A percentile compares a stretch with the other conserved stretches of the same genome.
Conservation (phyloP, 192 early-diverging fungal species). For the Umbelopsis sp. region DNA sequence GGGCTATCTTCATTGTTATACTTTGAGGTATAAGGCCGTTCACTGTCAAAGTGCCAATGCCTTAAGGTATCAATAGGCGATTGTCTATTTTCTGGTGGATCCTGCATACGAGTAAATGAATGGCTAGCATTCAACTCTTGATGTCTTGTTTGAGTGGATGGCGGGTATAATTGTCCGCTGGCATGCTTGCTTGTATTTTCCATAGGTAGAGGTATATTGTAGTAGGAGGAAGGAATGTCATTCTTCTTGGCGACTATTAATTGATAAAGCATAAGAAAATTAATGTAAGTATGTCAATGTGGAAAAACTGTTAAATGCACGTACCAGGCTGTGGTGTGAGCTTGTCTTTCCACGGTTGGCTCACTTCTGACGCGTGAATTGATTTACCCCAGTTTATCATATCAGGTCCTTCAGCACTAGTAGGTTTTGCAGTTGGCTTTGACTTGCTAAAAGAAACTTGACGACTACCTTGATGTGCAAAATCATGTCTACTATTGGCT, state of each 20-base stretch:
- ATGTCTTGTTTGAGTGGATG: neutral
- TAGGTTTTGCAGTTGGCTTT: neutral
- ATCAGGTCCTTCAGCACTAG: neutral
- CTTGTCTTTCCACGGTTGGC: conserved; percentile 4
- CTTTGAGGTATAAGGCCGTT: neutral
- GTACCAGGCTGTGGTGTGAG: neutral
- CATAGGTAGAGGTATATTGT: conserved; percentile 7
- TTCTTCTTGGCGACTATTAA: neutral
- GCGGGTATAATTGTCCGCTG: neutral
- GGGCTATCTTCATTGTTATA: neutral
- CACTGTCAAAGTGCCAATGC: neutral
- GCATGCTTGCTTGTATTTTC: neutral
- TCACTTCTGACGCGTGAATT: neutral
- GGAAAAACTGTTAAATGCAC: neutral
- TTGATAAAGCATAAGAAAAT: no score
- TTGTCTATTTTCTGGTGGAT: neutral
- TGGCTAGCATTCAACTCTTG: neutral
- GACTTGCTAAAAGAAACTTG: neutral
- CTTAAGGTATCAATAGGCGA: neutral
- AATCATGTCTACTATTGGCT: neutral
- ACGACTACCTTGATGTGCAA: neutral
- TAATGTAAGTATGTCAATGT: no score
- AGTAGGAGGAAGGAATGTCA: conserved; percentile 9
- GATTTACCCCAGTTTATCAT: neutral
- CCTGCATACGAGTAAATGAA: neutral